Base-by-base conservation (phyloP, 2,329 filamentous ascomycete species). In the Cryphonectria parasitica region DNA sequence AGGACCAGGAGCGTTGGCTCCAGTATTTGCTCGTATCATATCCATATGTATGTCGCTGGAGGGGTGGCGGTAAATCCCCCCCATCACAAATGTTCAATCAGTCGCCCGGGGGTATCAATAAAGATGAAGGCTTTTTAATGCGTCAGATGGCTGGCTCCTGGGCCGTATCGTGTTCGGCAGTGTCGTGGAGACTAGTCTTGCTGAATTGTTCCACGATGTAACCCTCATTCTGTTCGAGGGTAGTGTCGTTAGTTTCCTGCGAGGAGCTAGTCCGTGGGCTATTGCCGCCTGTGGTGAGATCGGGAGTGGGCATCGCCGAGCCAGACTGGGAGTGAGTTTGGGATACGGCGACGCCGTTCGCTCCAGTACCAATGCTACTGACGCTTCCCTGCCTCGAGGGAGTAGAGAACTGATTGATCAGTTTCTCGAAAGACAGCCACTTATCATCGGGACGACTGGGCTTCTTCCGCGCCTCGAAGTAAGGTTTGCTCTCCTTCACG, bases 191-290 rank as follows among this genome's bases (percentile, higher is more conserved):
- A 25, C 45, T 68, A 8, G 64, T 61, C 65, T 74, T 77, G 64
- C 58, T 68, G 60, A 68, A 68, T 71, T 80, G 78, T 25, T 78
- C 77, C 15, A 77, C 66, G 17, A 68, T 39, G 22, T 64, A 68
- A 2, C 43, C n/a, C 8, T 68, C 74, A 10, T 76, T 75, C 41
- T 81, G 80, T 34, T 82, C 84, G 19, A 82, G 78, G 65, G 87
- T 86, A 76, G 89, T 90, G 52, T 84, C 84, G 73, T 85, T 88
- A 2, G 89, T 88, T 78, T 90, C 92, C 5, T 90, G 87, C 2
- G 90, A 84, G 71, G 87, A 89, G 77, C 84, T 90, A 78, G 88
- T 92, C 75, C 90, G 88, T 1, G 90, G 90, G 73, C 89, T 92
- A 77, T 92, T 92, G 54, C 88, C 88, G 75, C 91, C 90, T 74